A percentile compares a stretch with the other conserved stretches of the same genome.
phyloP scores from a whole-genome alignment of 495 filamentous ascomycete genomes.

The Hyaloscypha variabilis region DNA sequence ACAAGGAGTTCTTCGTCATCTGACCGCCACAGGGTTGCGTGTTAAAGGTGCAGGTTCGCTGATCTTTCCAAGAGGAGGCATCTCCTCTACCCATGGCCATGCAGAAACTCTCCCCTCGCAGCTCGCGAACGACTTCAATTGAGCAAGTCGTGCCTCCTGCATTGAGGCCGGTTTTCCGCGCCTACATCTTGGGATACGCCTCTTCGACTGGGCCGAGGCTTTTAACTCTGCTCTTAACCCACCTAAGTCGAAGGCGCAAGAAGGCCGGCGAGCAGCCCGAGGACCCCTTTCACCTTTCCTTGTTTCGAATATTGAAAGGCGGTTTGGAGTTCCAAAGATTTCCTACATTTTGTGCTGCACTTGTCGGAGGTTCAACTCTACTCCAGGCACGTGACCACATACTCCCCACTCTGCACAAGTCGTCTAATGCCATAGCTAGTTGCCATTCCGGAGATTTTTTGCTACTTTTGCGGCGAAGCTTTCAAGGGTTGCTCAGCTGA shows the following conservation, averaged over 20 bases:
- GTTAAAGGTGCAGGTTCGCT: background rate
- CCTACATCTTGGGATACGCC: slow-evolving; percentile 75
- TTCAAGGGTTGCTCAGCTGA: slow-evolving; percentile 35
- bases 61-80: slow-evolving; percentile 2
- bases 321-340: slow-evolving; percentile 63
- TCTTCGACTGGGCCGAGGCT: slow-evolving; percentile 70
- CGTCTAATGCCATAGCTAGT: slow-evolving; percentile 25
- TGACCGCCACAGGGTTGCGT: background rate
- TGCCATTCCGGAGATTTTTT: slow-evolving; percentile 35
- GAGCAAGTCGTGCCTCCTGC: slow-evolving; percentile 36
- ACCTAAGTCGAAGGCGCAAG: slow-evolving; percentile 49
- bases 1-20: background rate
- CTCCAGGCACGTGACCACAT: slow-evolving; percentile 54
- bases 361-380: slow-evolving; percentile 77
- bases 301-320: slow-evolving; percentile 44
- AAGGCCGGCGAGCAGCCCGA: slow-evolving; percentile 39
- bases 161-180: slow-evolving; percentile 65
- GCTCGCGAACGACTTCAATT: background rate
- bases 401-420: slow-evolving; percentile 2
- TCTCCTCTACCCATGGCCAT: slow-evolving; percentile 14
- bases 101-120: slow-evolving; percentile 10
- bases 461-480: slow-evolving; percentile 27
- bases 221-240: slow-evolving; percentile 56
- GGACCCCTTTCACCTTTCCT: slow-evolving; percentile 42
- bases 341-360: slow-evolving; percentile 77